A percentile compares a stretch with the other conserved stretches of the same genome.
These are phyloP conservation scores for Pythium aristosporum DNA, from an alignment of 352 stramenopile genomes.

Conservation along the genomic window DNA sequence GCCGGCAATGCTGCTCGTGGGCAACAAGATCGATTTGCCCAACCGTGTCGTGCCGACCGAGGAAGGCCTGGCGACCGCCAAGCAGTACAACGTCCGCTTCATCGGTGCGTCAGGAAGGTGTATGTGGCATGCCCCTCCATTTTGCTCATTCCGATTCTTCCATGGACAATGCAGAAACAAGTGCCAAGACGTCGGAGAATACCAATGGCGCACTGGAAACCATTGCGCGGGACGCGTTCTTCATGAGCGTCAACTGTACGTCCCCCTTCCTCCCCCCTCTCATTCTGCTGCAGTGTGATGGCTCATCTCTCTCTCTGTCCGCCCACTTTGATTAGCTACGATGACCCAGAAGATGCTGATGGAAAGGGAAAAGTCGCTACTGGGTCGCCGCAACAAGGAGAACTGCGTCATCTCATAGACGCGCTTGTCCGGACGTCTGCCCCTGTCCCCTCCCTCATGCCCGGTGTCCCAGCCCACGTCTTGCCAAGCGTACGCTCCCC, in stretches of 20 bases:
- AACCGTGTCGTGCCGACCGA: slow-evolving; percentile 79
- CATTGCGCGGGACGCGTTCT: slow-evolving; percentile 80
- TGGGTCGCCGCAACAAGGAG: slow-evolving; percentile 70
- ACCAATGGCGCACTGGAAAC: slow-evolving; percentile 85
- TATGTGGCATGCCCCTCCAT: too few relatives aligned
- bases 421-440: not conserved
- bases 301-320: slow-evolving; percentile 9
- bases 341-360: slow-evolving; percentile 80
- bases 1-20: slow-evolving; percentile 85
- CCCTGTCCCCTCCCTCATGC: not conserved
- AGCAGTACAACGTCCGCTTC: slow-evolving; percentile 85
- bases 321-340: slow-evolving; percentile 34
- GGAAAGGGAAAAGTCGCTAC: slow-evolving; percentile 76
- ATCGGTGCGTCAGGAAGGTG: slow-evolving; percentile 50
- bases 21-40: slow-evolving; percentile 92
- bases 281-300: not conserved
- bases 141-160: not conserved
- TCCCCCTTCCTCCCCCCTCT: slow-evolving; percentile 12
- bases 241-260: slow-evolving; percentile 87
- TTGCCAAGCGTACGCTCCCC: slow-evolving; percentile 25
- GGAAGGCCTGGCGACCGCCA: slow-evolving; percentile 75
- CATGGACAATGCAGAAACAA: slow-evolving; percentile 58
- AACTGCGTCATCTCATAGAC: slow-evolving; percentile 67
- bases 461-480: slow-evolving; percentile 11
- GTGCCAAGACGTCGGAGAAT: slow-evolving; percentile 87